Evolutionary conservation across 2,329 filamentous ascomycete species (phyloP).

Genomic region (Arthroderma sp.): DNA sequence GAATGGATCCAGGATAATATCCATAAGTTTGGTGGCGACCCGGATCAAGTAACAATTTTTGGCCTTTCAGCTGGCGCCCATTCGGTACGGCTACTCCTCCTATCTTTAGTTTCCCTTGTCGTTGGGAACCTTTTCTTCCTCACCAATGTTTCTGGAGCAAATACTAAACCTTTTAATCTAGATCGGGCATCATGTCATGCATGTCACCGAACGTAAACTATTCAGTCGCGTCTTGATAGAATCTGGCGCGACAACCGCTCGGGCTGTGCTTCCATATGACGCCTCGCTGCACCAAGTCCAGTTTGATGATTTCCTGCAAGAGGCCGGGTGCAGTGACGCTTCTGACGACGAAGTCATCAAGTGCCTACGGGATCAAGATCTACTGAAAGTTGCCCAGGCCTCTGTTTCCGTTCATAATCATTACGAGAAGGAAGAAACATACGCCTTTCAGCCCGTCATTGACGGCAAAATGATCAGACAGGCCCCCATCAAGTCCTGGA

Average conservation of each 20-base stretch:
- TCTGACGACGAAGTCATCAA: slow-evolving; percentile 23
- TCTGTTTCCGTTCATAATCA: slow-evolving; percentile 32
- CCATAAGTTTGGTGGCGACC: slow-evolving; percentile 17
- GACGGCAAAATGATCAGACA: slow-evolving; percentile 47
- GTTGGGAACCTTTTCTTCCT: neutral
- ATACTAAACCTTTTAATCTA: slow-evolving; percentile 16
- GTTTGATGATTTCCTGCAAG: slow-evolving; percentile 29
- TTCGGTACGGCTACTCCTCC: slow-evolving; percentile 29
- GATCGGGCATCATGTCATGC: slow-evolving; percentile 56
- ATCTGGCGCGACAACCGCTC: slow-evolving; percentile 34
- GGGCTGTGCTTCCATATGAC: slow-evolving; percentile 32
- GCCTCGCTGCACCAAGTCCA: slow-evolving; percentile 31
- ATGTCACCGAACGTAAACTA: slow-evolving; percentile 25
- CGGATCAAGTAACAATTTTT: slow-evolving; percentile 24
- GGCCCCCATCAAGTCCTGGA: slow-evolving; percentile 48
- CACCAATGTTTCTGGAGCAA: neutral
- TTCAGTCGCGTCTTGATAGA: slow-evolving; percentile 37
- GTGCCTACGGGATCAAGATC: slow-evolving; percentile 30
- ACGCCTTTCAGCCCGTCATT: slow-evolving; percentile 57
- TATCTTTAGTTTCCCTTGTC: too few relatives aligned
- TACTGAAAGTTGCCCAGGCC: slow-evolving; percentile 24
- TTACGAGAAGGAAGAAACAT: slow-evolving; percentile 35
- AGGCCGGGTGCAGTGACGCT: slow-evolving; percentile 21
- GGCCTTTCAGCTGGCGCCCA: slow-evolving; percentile 35
- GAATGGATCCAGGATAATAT: slow-evolving; percentile 21